Conservation (phyloP, 2,329 filamentous ascomycete species). For the Fusarium austroafricanum region DNA sequence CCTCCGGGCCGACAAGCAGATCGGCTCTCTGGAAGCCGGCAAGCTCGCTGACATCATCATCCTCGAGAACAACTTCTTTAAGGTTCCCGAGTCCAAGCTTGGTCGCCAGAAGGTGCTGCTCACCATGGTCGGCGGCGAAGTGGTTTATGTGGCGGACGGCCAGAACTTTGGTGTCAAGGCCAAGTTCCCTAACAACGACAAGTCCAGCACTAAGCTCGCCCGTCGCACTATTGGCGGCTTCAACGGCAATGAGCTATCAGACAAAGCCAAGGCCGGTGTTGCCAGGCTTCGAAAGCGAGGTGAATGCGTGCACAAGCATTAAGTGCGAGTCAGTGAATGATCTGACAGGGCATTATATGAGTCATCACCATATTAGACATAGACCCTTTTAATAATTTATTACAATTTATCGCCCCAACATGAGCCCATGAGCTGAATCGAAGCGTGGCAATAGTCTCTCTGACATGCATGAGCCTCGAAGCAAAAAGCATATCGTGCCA, state of each 20-base stretch:
- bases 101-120: conserved; percentile 42
- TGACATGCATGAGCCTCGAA: background rate
- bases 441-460: background rate
- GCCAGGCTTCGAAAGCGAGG: conserved; percentile 37
- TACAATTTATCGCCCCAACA: too few relatives aligned
- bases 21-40: conserved; percentile 44
- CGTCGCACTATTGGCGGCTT: conserved; percentile 39
- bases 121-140: conserved; percentile 45
- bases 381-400: background rate
- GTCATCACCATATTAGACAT: background rate
- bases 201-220: conserved; percentile 21
- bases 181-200: conserved; percentile 43
- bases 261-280: conserved; percentile 12
- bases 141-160: conserved; percentile 43
- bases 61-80: conserved; percentile 43
- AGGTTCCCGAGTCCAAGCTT: conserved; percentile 41
- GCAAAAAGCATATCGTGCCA: background rate
- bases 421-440: background rate
- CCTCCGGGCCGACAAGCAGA: conserved; percentile 41
- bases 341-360: background rate
- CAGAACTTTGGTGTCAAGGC: conserved; percentile 39
- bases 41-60: conserved; percentile 45
- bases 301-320: conserved; percentile 36
- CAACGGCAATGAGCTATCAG: conserved; percentile 21
- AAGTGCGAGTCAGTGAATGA: background rate